Conservation (phyloP, 352 stramenopile genomes). For the Globisporangium recalcitrans region DNA sequence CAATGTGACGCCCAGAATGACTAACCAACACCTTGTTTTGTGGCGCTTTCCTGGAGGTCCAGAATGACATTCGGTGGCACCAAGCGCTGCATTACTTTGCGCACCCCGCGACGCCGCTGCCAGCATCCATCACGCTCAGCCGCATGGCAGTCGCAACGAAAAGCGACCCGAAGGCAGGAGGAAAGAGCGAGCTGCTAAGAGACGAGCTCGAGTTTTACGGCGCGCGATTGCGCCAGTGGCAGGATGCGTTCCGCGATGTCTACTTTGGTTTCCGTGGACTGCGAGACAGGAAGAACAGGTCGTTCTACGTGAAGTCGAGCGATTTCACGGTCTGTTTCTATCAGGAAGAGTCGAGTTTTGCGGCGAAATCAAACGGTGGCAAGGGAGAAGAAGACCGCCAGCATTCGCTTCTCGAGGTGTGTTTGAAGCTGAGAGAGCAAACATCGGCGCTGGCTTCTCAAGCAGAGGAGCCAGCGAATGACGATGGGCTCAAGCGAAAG, state of each 20-base stretch:
- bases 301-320: slow-evolving; percentile 58
- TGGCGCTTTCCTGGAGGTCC: background rate
- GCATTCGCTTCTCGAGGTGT: slow-evolving; percentile 30
- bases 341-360: slow-evolving; percentile 12
- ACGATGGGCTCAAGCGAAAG: background rate
- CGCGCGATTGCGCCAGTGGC: slow-evolving; percentile 51
- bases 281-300: background rate
- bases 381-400: background rate
- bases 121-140: slow-evolving; percentile 44
- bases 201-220: slow-evolving; percentile 63
- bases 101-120: slow-evolving; percentile 49
- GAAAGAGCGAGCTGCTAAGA: slow-evolving; percentile 29
- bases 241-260: slow-evolving; percentile 58
- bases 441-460: slow-evolving; percentile 1
- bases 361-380: background rate
- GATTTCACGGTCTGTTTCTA: slow-evolving; percentile 65
- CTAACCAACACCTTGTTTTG: background rate
- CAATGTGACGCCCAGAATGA: background rate
- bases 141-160: slow-evolving; percentile 25
- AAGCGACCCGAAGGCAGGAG: slow-evolving; percentile 20
- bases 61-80: slow-evolving; percentile 49
- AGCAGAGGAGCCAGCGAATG: background rate
- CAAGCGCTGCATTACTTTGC: slow-evolving; percentile 59
- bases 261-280: slow-evolving; percentile 56
- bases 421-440: slow-evolving; percentile 19